These are phyloP conservation scores for Onygena corvina DNA, from an alignment of 2,329 filamentous ascomycete genomes.

Conservation along the genomic window DNA sequence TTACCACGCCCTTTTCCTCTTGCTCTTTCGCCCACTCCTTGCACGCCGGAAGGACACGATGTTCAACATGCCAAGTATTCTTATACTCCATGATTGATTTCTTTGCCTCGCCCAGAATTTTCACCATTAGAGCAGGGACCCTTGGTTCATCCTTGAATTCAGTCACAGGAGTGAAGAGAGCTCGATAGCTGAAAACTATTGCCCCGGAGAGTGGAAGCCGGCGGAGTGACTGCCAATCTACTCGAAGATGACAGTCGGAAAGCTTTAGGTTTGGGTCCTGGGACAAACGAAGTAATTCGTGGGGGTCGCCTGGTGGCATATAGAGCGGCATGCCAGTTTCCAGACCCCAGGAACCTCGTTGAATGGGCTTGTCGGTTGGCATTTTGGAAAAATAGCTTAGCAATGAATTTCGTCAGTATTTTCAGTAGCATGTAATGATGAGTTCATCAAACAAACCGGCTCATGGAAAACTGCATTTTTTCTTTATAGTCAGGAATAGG, in stretches of 20 bases:
- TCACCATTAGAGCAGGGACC: conserved; percentile 57
- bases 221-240: conserved; percentile 80
- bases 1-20: conserved; percentile 47
- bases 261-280: conserved; percentile 48
- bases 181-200: conserved; percentile 81
- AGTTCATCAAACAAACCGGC: conserved; percentile 44
- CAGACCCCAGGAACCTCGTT: conserved; percentile 73
- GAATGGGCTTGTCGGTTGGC: conserved; percentile 61
- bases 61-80: conserved; percentile 66
- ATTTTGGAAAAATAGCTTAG: conserved; percentile 68
- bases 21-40: conserved; percentile 56
- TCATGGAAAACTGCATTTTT: conserved; percentile 82
- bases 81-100: conserved; percentile 65
- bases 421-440: not conserved
- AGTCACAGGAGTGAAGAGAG: conserved; percentile 61
- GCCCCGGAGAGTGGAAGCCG: conserved; percentile 63
- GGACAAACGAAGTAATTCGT: conserved; percentile 46
- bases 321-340: conserved; percentile 65
- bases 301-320: conserved; percentile 56
- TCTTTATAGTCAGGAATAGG: conserved; percentile 72
- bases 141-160: conserved; percentile 61
- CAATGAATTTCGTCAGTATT: not conserved
- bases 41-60: conserved; percentile 55
- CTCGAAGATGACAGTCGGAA: conserved; percentile 55
- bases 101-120: conserved; percentile 60